Evolutionary conservation across 192 early-diverging fungal species (phyloP).

Genomic region (Coemansia sp.): DNA sequence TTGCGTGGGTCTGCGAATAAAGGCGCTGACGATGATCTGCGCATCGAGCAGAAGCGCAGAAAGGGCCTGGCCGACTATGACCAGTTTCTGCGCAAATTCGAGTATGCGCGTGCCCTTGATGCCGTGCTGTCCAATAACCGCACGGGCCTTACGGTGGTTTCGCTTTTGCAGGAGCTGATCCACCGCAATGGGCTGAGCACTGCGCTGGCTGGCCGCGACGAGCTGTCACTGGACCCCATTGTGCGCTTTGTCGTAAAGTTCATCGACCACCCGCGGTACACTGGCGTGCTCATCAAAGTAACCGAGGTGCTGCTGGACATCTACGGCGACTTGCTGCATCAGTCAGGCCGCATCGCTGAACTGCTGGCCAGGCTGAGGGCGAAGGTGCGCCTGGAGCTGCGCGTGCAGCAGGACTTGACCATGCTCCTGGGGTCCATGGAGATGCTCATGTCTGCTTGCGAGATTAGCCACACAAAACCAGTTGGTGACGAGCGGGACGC

Average conservation of each 20-base stretch:
- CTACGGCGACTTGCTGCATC: slow-evolving; percentile 75
- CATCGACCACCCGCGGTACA: slow-evolving; percentile 79
- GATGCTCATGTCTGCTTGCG: slow-evolving; percentile 59
- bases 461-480: slow-evolving; percentile 23
- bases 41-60: slow-evolving; percentile 66
- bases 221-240: slow-evolving; percentile 80
- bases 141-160: slow-evolving; percentile 62
- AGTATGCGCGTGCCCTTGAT: slow-evolving; percentile 89
- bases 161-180: slow-evolving; percentile 86
- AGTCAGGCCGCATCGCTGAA: slow-evolving; percentile 80
- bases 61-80: slow-evolving; percentile 76
- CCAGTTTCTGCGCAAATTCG: slow-evolving; percentile 76
- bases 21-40: slow-evolving; percentile 68
- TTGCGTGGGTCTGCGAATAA: slow-evolving; percentile 59
- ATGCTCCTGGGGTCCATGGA: slow-evolving; percentile 82
- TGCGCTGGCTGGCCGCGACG: slow-evolving; percentile 85
- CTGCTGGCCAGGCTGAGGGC: slow-evolving; percentile 62
- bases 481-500: not conserved
- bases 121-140: slow-evolving; percentile 68
- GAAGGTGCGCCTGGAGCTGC: slow-evolving; percentile 79
- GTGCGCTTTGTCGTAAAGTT: slow-evolving; percentile 78
- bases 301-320: slow-evolving; percentile 70
- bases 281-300: slow-evolving; percentile 74
- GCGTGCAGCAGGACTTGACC: slow-evolving; percentile 72
- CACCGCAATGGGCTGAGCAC: slow-evolving; percentile 76